These are phyloP conservation scores for Medicago lupulina DNA, from an alignment of 306 rosid genomes.

Conservation along the genomic window DNA sequence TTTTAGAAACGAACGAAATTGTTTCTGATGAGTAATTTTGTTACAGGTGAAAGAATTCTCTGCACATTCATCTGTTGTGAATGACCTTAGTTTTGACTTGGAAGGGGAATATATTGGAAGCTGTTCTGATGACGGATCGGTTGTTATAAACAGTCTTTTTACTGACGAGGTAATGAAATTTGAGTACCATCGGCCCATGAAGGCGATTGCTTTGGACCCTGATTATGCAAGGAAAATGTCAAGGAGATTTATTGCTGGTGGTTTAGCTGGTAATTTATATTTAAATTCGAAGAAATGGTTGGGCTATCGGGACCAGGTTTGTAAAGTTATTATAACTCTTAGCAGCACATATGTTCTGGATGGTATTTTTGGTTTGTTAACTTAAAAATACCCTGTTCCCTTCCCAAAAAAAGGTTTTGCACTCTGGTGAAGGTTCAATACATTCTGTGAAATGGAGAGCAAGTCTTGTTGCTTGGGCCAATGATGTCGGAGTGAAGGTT, in stretches of 20 bases:
- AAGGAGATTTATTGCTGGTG: slow-evolving; percentile 94
- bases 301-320: slow-evolving; percentile 93
- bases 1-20: slow-evolving; percentile 3
- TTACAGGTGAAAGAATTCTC: slow-evolving; percentile 85
- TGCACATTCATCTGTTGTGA: slow-evolving; percentile 87
- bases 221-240: slow-evolving; percentile 78
- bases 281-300: slow-evolving; percentile 89
- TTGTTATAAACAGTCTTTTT: slow-evolving; percentile 85
- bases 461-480: slow-evolving; percentile 98
- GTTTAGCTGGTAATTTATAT: slow-evolving; percentile 94
- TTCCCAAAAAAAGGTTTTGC: slow-evolving; percentile 77
- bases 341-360: slow-evolving; percentile 20
- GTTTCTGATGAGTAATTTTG: slow-evolving; percentile 43
- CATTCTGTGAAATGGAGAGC: slow-evolving; percentile 97
- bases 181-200: slow-evolving; percentile 95
- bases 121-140: slow-evolving; percentile 92
- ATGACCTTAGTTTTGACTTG: slow-evolving; percentile 86
- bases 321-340: slow-evolving; percentile 38
- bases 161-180: slow-evolving; percentile 85
- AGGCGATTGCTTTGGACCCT: slow-evolving; percentile 91
- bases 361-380: slow-evolving; percentile 37
- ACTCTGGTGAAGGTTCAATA: slow-evolving; percentile 98
- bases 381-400: slow-evolving; percentile 25
- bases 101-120: slow-evolving; percentile 96
- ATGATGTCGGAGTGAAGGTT: slow-evolving; percentile 95